Base-by-base conservation (phyloP, 345 rosid genomes). In the Syzygium aromaticum region DNA sequence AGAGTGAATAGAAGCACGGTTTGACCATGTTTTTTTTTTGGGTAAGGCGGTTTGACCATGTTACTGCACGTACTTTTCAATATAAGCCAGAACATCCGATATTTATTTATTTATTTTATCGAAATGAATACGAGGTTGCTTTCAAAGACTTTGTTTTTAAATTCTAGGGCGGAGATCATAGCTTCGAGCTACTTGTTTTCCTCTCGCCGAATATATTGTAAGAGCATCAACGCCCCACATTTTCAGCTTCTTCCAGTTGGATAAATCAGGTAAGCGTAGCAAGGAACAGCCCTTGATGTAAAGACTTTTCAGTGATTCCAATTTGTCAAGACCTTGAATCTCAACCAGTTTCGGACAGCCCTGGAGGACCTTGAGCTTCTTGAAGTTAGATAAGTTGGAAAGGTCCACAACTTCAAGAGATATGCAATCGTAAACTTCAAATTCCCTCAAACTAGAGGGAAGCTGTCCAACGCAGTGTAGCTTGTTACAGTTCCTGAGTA, bases 341-440 rank as follows among this genome's bases (percentile, higher is more conserved):
- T 67, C 43, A 30, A 30, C 78, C 1, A 67, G 3, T 8, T 33
- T 30, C 3, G 7, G 22, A 67, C 46, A 67, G 0, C 17, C 0
- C 43, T 0, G 0, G 0, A 67, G 43, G 23, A 3, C 6, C 78
- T 0, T 0, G 23, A 67, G 43, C 17, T 67, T 67, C 78, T 67
- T 67, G 3, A 30, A 30, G 46, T 67, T 17, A 1, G 43, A 64
- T 30, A 67, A 67, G 43, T 30, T 7, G 43, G 78, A 30, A 67
- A 67, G 12, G 78, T 67, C 78, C 6, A 67, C 3, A 16, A 16
- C 43, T 67, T 67, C 78, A 16, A 17, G 43, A 67, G 17, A 28
- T 28, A 8, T 7, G 1, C 43, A 7, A 16, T 4, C 0, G 22
- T 0, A 3, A 67, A 30, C 0, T 30, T 0, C 1, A 4, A 67